These are phyloP conservation scores for Recurvomyces mirabilis DNA, from an alignment of 495 filamentous ascomycete species.

Conservation along the genomic window DNA sequence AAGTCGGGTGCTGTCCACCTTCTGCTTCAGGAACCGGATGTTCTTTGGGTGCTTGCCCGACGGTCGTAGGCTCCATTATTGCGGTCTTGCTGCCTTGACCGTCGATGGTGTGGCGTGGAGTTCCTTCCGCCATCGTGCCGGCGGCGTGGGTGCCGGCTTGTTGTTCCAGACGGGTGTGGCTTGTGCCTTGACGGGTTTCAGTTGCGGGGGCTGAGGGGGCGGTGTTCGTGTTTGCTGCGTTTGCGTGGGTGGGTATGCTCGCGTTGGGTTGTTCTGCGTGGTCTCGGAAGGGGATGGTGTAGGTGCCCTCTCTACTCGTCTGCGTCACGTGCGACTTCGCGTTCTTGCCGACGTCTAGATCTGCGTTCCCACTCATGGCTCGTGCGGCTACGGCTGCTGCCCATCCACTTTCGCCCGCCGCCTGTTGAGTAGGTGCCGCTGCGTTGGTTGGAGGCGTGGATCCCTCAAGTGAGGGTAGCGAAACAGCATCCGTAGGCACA, in stretches of 20 bases:
- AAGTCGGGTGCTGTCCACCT: slow-evolving; percentile 9
- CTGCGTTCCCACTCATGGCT: background rate
- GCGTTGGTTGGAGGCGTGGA: background rate
- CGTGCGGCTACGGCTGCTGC: no score
- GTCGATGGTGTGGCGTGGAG: slow-evolving; percentile 26
- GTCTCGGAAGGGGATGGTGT: slow-evolving; percentile 8
- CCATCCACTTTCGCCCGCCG: no score
- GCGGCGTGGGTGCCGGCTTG: slow-evolving; percentile 31
- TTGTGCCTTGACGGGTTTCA: slow-evolving; percentile 26
- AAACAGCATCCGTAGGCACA: no score
- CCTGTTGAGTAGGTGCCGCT: background rate
- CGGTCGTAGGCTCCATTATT: slow-evolving; percentile 32
- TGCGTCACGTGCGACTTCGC: background rate
- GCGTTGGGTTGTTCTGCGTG: no score
- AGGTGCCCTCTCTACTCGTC: slow-evolving; percentile 1
- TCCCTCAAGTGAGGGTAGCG: no score
- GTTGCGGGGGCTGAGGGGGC: background rate
- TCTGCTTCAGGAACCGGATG: slow-evolving; percentile 9
- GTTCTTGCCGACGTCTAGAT: background rate
- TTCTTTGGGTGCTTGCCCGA: slow-evolving; percentile 34
- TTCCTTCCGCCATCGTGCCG: slow-evolving; percentile 28
- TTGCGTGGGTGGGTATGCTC: no score
- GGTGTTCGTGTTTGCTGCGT: background rate
- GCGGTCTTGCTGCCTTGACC: slow-evolving; percentile 28
- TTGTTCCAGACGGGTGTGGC: slow-evolving; percentile 23